Evolutionary conservation across 2,329 filamentous ascomycete species (phyloP), one percentile per base, ranked within the genome.

Genomic region (Apiospora aurea): DNA sequence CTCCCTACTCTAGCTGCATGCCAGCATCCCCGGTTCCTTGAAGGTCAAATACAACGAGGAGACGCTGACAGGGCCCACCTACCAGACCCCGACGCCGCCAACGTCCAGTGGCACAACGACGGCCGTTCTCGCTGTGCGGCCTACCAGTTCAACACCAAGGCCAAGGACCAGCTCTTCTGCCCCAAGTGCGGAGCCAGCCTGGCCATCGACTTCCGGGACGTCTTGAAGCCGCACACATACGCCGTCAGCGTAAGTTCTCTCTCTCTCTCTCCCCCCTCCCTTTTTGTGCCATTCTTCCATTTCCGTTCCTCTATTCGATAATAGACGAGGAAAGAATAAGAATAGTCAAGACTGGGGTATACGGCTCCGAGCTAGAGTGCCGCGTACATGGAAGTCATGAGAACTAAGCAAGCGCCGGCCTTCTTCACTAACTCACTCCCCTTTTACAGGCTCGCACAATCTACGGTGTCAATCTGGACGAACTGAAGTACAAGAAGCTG

Each of bases 91-190:
- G 41, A 73, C 2, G 81, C 83, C 49, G 76, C 80, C 3, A 77
- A 85, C 47, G 81, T 87, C 61, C 78, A 75, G 14, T 87, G 84
- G 83, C 83, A 85, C 72, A 80, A 84, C 74, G 78, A 79, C 73
- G 80, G 82, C n/a, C 81, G 78, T 66, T 75, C 77, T 69, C 78
- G 79, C 51, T 81, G 81, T 75, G 75, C 77, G 47, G 74, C 74
- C 38, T 85, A 86, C 77, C 80, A 77, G 70, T 87, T 87, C 82
- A 87, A 86, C 79, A 83, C 83, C 64, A 85, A 85, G 76, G 72
- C 77, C 61, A 84, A 83, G 73, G 84, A 86, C 72, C 85, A 87
- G 75, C 81, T 87, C 79, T 87, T 87, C 75, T 87, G 85, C 72
- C 81, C 81, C 43, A 81, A 82, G 72, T 87, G 85, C 75, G 85